Evolutionary conservation across 495 filamentous ascomycete genomes (phyloP).

Genomic region (Peziza echinospora): DNA sequence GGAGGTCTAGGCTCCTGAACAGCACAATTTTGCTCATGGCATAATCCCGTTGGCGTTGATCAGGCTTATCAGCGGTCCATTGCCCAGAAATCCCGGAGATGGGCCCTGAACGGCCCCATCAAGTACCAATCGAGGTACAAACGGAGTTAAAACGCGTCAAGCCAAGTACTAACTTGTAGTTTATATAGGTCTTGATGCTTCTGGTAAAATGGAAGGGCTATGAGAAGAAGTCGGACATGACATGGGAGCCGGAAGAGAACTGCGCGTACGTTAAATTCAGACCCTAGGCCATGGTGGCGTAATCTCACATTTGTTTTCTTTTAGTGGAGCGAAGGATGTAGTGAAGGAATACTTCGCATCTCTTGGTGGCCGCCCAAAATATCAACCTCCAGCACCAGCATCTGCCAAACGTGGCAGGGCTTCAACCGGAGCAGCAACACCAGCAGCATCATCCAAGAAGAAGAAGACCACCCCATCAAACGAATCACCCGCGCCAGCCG

Average conservation of each 20-base stretch:
- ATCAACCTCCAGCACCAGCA: conserved; percentile 1
- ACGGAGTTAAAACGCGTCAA: neutral
- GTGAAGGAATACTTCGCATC: conserved; percentile 21
- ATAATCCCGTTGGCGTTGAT: too few relatives aligned
- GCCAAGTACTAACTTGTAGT: neutral
- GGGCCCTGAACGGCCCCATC: too few relatives aligned
- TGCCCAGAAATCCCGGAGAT: too few relatives aligned
- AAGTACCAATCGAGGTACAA: conserved; percentile 5
- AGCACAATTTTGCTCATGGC: too few relatives aligned
- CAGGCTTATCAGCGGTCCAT: too few relatives aligned
- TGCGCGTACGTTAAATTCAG: conserved; percentile 23
- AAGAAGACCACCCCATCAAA: conserved; percentile 19
- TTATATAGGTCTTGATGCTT: conserved; percentile 22
- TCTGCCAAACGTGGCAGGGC: conserved; percentile 11
- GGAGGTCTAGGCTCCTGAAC: too few relatives aligned
- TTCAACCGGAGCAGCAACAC: conserved; percentile 1
- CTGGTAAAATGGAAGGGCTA: conserved; percentile 43
- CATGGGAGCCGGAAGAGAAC: conserved; percentile 40
- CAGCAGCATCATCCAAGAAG: conserved; percentile 4
- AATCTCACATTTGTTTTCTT: conserved; percentile 20
- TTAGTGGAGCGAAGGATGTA: conserved; percentile 35
- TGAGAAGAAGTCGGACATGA: conserved; percentile 34
- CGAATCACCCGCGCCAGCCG: conserved; percentile 15
- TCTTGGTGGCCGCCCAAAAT: conserved; percentile 14
- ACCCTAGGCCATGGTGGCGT: too few relatives aligned